These are phyloP conservation scores for Ajuga chamaepitys DNA, from an alignment of 257 asterid genomes.

Conservation along the genomic window DNA sequence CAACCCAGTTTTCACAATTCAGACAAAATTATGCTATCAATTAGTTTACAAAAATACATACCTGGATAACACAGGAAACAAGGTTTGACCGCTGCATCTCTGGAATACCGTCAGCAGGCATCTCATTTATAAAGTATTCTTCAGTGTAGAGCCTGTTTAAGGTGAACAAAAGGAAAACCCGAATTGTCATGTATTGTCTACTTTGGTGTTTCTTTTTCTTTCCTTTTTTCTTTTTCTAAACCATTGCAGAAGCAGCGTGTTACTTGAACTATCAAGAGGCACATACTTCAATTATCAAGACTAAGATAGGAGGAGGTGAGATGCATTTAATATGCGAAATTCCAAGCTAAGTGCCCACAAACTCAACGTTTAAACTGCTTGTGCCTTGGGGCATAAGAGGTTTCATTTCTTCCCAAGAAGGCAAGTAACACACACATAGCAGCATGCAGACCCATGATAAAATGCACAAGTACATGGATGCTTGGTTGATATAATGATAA, in stretches of 20 bases:
- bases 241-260: background rate
- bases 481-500: too few species aligned
- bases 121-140: constrained; percentile 69
- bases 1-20: too few species aligned
- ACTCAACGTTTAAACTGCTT: too few species aligned
- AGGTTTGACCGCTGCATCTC: constrained; percentile 98
- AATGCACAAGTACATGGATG: too few species aligned
- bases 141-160: constrained; percentile 82
- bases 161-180: constrained; percentile 3
- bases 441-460: background rate
- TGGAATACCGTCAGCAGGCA: constrained; percentile 79
- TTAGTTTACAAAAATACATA: constrained; percentile 12
- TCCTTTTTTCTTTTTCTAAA: too few species aligned
- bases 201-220: background rate
- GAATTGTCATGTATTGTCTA: background rate
- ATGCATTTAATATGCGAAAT: background rate
- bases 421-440: background rate
- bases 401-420: background rate
- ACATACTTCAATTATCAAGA: too few species aligned
- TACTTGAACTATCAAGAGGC: too few species aligned
- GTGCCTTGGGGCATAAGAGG: background rate
- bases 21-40: background rate
- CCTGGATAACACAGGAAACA: constrained; percentile 89
- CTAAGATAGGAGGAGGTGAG: background rate
- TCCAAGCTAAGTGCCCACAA: background rate